These are phyloP conservation scores for Fraxinus sp. DNA, from an alignment of 305 asterid genomes.

Conservation along the genomic window DNA sequence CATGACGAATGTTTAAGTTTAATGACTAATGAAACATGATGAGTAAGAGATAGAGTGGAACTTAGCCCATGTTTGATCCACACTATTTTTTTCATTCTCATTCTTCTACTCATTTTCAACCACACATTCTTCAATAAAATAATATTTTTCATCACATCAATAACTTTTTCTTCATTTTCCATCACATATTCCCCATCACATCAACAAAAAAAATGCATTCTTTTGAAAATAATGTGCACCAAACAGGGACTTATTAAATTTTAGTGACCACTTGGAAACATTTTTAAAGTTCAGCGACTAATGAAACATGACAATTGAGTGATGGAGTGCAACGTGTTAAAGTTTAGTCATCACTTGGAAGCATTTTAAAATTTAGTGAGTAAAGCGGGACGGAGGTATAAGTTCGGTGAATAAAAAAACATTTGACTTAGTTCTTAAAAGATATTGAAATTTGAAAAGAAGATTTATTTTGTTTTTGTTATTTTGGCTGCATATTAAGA, in stretches of 20 bases:
- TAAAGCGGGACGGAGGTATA: background rate
- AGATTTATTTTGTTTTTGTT: background rate
- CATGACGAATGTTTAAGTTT: background rate
- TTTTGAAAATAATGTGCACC: too few species aligned
- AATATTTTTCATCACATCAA: too few species aligned
- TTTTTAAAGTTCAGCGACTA: background rate
- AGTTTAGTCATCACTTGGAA: background rate
- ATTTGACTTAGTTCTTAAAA: background rate
- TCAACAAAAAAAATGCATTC: too few species aligned
- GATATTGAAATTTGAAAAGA: background rate
- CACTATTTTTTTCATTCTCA: too few species aligned
- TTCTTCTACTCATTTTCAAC: too few species aligned
- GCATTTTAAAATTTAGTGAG: background rate
- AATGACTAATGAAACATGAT: background rate
- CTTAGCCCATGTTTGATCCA: background rate
- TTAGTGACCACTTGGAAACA: background rate
- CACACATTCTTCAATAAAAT: too few species aligned
- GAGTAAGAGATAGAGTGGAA: background rate
- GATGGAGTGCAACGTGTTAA: background rate
- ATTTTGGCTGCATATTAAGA: background rate
- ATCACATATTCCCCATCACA: too few species aligned
- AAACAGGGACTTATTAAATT: background rate
- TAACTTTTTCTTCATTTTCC: too few species aligned
- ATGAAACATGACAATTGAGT: background rate
- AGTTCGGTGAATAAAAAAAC: background rate